phyloP scores from a whole-genome alignment of 139 green algal genomes.

The Closterium sp. region DNA sequence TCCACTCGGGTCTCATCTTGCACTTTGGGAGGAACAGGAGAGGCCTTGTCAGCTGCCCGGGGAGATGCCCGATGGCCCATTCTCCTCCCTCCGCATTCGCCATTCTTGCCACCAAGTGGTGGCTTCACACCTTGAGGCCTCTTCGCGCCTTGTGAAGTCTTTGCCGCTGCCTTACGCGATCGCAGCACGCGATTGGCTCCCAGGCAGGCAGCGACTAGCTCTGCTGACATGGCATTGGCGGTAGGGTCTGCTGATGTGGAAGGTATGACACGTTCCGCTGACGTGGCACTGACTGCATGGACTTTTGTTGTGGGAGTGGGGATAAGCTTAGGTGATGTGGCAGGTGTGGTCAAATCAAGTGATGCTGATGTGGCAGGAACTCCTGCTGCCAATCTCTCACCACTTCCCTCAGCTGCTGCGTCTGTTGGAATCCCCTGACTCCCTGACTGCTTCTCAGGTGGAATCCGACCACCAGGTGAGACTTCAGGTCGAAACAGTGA shows the following conservation, averaged over 20 bases:
- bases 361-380: neutral
- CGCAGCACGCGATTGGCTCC: neutral
- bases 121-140: too few species aligned
- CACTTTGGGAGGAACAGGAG: too few species aligned
- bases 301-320: too few species aligned
- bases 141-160: too few species aligned
- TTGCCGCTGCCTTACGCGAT: neutral
- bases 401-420: neutral
- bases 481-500: neutral
- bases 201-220: neutral
- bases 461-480: neutral
- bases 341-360: neutral
- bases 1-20: too few species aligned
- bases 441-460: neutral
- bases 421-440: neutral
- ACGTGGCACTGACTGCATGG: neutral
- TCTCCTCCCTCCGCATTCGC: too few species aligned
- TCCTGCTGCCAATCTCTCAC: neutral
- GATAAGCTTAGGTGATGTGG: neutral
- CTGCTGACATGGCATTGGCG: neutral
- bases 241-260: neutral
- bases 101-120: too few species aligned
- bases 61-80: too few species aligned
- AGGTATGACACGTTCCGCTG: neutral
- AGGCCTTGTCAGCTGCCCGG: too few species aligned